Evolutionary conservation across 148 eudicot genomes (phyloP), one percentile per base, ranked within the genome.

Genomic region (Rhododendron williamsianum): DNA sequence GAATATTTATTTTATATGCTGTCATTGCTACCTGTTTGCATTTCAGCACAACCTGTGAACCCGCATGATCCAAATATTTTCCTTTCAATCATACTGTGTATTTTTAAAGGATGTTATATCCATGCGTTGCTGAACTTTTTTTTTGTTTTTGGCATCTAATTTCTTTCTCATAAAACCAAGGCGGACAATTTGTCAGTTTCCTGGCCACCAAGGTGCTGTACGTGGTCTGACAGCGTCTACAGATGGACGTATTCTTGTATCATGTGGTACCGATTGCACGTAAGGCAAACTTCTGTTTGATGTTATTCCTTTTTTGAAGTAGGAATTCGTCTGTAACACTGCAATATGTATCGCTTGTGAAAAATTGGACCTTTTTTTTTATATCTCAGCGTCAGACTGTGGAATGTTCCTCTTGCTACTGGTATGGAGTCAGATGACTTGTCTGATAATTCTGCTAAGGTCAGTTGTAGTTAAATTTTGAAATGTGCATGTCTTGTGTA

Each of bases 231-330:
- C 99, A 6, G 93, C 88, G 46, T 97, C 99, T 56, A 94, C 99
- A 74, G 98, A 97, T 88, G 99, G 99, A 21, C 88, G 92, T 16
- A 81, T 92, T 90, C 94, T 97, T 81, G 95, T 97, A 41, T 97
- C 99, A 83, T 97, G 99, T 88, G 99, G 99, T 87, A 92, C 89
- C 84, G 99, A 97, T 90, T 91, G 95, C 95, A 95, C 95, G 99
- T 97, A 90, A 92, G 98, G 54, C 30, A 82, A 76, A 46, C 23
- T n/a, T 60, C 46, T 65, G 23, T 73, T 41, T 83, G 43, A 27
- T 81, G 46, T 60, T 51, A 35, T 76, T 30, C 43, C 45, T 52
- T 48, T 1, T 56, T 27, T 27, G 54, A 82, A 33, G 86, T 46
- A 25, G 52, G 67, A 85, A 43, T 82, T 54, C 38, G 1, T 60